A percentile compares a stretch with the other conserved stretches of the same genome.
Conservation (phyloP, 768 basidiomycete genomes). For the Pleurotus citrinopileatus region DNA sequence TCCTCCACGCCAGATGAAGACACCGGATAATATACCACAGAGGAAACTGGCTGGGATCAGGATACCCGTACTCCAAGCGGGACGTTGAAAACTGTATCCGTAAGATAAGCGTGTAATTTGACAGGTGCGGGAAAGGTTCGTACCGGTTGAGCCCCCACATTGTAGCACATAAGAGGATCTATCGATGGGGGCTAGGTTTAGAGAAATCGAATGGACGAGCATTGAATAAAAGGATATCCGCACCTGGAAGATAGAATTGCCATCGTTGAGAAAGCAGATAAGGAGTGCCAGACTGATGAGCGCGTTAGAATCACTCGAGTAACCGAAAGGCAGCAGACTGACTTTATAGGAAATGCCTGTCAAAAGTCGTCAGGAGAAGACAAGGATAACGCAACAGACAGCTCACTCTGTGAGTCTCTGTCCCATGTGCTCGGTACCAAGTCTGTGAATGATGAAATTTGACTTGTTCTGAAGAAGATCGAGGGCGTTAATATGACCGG, state of each 20-base stretch:
- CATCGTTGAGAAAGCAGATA: slow-evolving; percentile 71
- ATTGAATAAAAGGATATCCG: slow-evolving; percentile 7
- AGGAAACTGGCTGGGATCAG: slow-evolving; percentile 75
- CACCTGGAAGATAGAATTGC: slow-evolving; percentile 82
- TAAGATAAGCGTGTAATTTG: not conserved
- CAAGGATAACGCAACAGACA: slow-evolving; percentile 1
- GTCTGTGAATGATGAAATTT: slow-evolving; percentile 72
- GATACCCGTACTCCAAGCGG: slow-evolving; percentile 63
- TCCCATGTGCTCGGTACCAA: slow-evolving; percentile 87
- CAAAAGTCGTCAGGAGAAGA: slow-evolving; percentile 7
- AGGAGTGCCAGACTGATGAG: slow-evolving; percentile 55
- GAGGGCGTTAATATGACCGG: slow-evolving; percentile 6
- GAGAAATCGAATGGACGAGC: not conserved
- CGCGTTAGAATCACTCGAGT: not conserved
- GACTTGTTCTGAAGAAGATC: slow-evolving; percentile 52
- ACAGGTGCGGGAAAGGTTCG: slow-evolving; percentile 5
- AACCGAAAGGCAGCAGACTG: slow-evolving; percentile 15
- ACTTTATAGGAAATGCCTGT: slow-evolving; percentile 73
- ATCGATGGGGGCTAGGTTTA: not conserved
- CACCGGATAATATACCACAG: slow-evolving; percentile 70
- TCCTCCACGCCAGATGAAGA: slow-evolving; percentile 75
- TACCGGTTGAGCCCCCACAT: slow-evolving; percentile 82
- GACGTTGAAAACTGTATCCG: slow-evolving; percentile 52
- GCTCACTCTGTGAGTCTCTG: slow-evolving; percentile 70
- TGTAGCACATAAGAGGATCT: slow-evolving; percentile 66